A percentile compares a stretch with the other conserved stretches of the same genome.
Conservation (phyloP, 169 alveolate genomes). For the Eimeria zaria region DNA sequence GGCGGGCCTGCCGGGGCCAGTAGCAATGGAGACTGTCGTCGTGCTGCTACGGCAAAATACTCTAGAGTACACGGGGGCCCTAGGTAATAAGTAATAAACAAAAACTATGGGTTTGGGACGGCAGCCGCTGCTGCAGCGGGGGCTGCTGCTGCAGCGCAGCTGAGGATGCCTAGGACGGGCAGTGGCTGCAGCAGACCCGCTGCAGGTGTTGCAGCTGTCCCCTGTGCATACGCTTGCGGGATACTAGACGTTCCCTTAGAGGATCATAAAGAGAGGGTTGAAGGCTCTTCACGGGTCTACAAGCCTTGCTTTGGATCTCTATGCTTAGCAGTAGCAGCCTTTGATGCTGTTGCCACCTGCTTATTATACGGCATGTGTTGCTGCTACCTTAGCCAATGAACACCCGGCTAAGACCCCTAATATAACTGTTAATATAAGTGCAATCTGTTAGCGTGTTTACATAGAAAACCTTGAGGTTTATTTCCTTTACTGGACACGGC, state of each 20-base stretch:
- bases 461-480: conserved; percentile 3
- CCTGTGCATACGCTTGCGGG: conserved; percentile 1
- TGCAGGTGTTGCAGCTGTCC: conserved; percentile 69
- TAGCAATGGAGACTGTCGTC: conserved; percentile 13
- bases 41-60: conserved; percentile 37
- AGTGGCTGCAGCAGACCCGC: conserved; percentile 79
- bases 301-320: conserved; percentile 51
- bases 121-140: conserved; percentile 68
- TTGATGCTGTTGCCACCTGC: conserved; percentile 16
- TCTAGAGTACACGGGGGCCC: conserved; percentile 28
- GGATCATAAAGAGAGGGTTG: conserved; percentile 19
- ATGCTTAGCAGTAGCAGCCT: conserved; percentile 30
- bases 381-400: conserved; percentile 20
- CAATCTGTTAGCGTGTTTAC: background rate
- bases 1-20: conserved; percentile 53
- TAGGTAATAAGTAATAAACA: conserved; percentile 28
- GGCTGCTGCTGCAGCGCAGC: conserved; percentile 72
- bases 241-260: conserved; percentile 23
- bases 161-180: conserved; percentile 73
- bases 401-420: background rate
- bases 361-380: conserved; percentile 19
- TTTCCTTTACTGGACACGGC: background rate
- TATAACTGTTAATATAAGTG: background rate
- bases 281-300: background rate
- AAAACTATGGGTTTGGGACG: conserved; percentile 19